phyloP scores from a whole-genome alignment of 257 asterid species.

The Penstemon davidsonii region DNA sequence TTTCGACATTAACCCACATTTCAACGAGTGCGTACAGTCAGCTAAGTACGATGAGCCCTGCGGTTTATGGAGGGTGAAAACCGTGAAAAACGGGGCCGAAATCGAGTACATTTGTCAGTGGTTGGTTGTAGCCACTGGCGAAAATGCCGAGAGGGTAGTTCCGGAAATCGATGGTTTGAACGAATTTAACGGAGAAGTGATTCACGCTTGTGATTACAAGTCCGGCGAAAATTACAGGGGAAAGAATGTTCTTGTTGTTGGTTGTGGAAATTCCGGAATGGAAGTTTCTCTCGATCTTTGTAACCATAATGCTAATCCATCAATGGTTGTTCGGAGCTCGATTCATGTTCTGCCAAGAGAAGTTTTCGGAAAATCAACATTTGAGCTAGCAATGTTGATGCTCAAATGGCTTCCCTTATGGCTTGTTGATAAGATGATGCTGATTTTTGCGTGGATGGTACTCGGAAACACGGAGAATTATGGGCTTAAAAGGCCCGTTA shows the following conservation, averaged over 20 bases:
- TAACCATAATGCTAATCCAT: constrained; percentile 47
- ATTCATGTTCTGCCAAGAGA: constrained; percentile 73
- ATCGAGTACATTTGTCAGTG: constrained; percentile 71
- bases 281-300: constrained; percentile 62
- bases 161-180: constrained; percentile 63
- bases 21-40: constrained; percentile 54
- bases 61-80: constrained; percentile 59
- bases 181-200: constrained; percentile 54
- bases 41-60: constrained; percentile 61
- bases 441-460: constrained; percentile 47
- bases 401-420: constrained; percentile 69
- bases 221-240: constrained; percentile 55
- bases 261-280: constrained; percentile 70
- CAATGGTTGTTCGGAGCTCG: constrained; percentile 62
- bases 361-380: constrained; percentile 58
- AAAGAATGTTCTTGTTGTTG: constrained; percentile 57
- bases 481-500: constrained; percentile 54
- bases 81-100: constrained; percentile 25
- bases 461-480: constrained; percentile 51
- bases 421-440: constrained; percentile 60
- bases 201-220: constrained; percentile 58
- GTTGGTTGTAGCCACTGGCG: constrained; percentile 80
- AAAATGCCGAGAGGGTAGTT: constrained; percentile 57
- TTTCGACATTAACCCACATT: constrained; percentile 49
- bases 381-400: constrained; percentile 53